Conservation (phyloP, 1,284 basidiomycete species). For the Ceratobasidium sp. region DNA sequence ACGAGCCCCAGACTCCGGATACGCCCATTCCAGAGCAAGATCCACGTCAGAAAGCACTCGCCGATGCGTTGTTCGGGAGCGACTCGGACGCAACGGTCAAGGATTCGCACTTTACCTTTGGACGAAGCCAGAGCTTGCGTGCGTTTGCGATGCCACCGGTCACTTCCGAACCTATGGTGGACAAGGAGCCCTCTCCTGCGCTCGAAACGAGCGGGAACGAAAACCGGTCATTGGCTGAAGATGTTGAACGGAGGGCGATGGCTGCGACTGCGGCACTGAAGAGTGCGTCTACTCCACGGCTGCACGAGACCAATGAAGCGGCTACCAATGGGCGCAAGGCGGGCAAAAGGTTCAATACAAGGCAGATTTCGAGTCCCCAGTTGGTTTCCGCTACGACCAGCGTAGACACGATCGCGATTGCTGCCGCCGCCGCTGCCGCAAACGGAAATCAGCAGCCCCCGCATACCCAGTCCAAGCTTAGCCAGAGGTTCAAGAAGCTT, state of each 20-base stretch:
- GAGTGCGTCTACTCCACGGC: conserved; percentile 29
- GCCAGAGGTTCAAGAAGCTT: conserved; percentile 71
- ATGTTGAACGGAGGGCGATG: conserved; percentile 39
- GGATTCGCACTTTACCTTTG: conserved; percentile 3
- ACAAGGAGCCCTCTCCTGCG: not conserved
- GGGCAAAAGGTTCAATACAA: conserved; percentile 65
- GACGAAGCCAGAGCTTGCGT: conserved; percentile 30
- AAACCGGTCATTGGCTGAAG: conserved; percentile 34
- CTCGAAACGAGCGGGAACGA: not conserved
- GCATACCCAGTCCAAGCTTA: conserved; percentile 58
- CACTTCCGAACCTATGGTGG: not conserved
- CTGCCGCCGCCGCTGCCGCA: conserved; percentile 50
- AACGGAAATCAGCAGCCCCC: conserved; percentile 40
- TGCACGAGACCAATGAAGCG: conserved; percentile 27
- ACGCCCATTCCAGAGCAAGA: conserved; percentile 39
- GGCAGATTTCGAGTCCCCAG: conserved; percentile 74
- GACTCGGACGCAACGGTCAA: conserved; percentile 35
- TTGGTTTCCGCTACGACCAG: conserved; percentile 76
- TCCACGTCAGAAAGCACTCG: conserved; percentile 67
- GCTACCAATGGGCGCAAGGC: conserved; percentile 51
- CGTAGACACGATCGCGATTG: conserved; percentile 73
- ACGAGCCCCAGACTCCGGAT: conserved; percentile 21
- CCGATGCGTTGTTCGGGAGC: conserved; percentile 72
- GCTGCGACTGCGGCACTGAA: conserved; percentile 43
- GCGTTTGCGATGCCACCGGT: conserved; percentile 33